Conservation (phyloP, 2,329 filamentous ascomycete genomes). For the Aspergillus fischeri region DNA sequence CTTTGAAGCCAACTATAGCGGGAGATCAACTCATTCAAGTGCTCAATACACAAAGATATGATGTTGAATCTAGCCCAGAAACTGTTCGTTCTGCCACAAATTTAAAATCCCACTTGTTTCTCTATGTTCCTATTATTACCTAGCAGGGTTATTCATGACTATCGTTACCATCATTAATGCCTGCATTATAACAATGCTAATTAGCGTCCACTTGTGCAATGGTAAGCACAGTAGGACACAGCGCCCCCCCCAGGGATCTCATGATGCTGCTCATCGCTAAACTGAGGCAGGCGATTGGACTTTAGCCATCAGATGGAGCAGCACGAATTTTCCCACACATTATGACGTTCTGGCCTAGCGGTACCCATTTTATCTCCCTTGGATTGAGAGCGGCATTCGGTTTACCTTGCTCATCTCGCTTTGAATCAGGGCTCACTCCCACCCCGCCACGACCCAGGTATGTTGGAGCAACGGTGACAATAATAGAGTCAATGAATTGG, state of each 20-base stretch:
- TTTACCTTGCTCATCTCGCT: slow-evolving; percentile 46
- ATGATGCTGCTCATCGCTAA: not conserved
- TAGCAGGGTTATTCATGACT: not conserved
- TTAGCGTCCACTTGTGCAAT: not conserved
- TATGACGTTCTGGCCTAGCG: slow-evolving; percentile 77
- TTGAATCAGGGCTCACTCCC: slow-evolving; percentile 66
- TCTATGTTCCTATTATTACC: not conserved
- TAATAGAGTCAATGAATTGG: slow-evolving; percentile 67
- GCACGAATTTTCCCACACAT: slow-evolving; percentile 63
- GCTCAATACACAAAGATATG: not conserved
- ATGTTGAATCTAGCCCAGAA: not conserved
- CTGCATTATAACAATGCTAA: not conserved
- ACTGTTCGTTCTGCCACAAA: not conserved
- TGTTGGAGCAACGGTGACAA: slow-evolving; percentile 83
- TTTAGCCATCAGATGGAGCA: slow-evolving; percentile 1
- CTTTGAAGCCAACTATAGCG: not conserved
- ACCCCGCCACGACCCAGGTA: slow-evolving; percentile 86
- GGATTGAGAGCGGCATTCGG: slow-evolving; percentile 62
- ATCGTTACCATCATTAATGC: not conserved
- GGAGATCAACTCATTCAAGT: not conserved
- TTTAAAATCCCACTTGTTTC: not conserved
- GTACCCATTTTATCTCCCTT: slow-evolving; percentile 65
- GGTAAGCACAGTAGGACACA: not conserved
- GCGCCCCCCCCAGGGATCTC: not conserved
- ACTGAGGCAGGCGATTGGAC: not conserved